Conservation (phyloP, 805 yeast genomes). For the Cyberlindnera samutprakarnensis region DNA sequence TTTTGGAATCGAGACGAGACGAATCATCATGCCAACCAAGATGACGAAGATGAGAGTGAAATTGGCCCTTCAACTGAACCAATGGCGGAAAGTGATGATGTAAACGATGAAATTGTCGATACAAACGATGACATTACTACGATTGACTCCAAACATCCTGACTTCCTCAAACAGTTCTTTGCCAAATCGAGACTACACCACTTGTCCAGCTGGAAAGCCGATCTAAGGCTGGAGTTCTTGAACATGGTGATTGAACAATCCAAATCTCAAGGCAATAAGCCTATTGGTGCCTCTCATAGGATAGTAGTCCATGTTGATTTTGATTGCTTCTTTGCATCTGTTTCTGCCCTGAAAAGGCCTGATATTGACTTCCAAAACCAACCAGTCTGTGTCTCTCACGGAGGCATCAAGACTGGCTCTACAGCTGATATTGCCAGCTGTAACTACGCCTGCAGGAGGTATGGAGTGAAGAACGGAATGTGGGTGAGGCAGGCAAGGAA, state of each 20-base stretch:
- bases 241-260: slow-evolving; percentile 31
- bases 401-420: slow-evolving; percentile 23
- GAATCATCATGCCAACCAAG: slow-evolving; percentile 7
- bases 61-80: slow-evolving; percentile 7
- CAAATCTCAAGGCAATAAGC: slow-evolving; percentile 1
- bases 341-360: slow-evolving; percentile 54
- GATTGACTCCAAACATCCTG: slow-evolving; percentile 67
- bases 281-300: slow-evolving; percentile 1
- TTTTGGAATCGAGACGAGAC: slow-evolving; percentile 13
- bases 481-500: slow-evolving; percentile 67
- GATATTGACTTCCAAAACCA: slow-evolving; percentile 39
- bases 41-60: slow-evolving; percentile 6
- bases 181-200: slow-evolving; percentile 83
- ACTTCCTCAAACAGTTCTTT: slow-evolving; percentile 65
- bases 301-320: slow-evolving; percentile 78
- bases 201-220: slow-evolving; percentile 79
- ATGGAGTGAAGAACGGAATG: slow-evolving; percentile 83
- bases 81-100: slow-evolving; percentile 6
- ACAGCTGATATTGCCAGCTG: slow-evolving; percentile 87
- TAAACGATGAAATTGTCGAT: neutral
- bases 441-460: slow-evolving; percentile 76
- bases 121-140: slow-evolving; percentile 4
- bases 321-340: slow-evolving; percentile 91
- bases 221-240: slow-evolving; percentile 55
- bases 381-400: slow-evolving; percentile 57